Percentiles rank a stretch among this genome's conserved stretches.
Conservation (phyloP, 192 early-diverging fungal species). For the Helicostylum pulchrum region DNA sequence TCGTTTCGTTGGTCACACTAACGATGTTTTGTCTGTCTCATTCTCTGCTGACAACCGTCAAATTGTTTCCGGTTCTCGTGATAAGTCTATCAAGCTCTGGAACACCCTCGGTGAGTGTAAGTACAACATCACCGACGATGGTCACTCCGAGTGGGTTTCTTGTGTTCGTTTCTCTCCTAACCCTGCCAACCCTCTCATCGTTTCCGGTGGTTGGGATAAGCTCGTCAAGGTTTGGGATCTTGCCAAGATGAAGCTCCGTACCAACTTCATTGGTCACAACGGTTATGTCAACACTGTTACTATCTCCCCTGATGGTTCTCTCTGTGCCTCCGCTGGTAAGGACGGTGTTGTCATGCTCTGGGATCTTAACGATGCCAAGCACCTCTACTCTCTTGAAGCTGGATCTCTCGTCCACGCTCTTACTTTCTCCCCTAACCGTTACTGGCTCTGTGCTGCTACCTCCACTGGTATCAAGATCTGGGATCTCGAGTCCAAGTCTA, state of each 20-base stretch:
- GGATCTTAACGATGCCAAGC: slow-evolving; percentile 99
- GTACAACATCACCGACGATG: slow-evolving; percentile 95
- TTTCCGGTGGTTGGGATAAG: slow-evolving; percentile 99
- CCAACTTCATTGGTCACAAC: slow-evolving; percentile 98
- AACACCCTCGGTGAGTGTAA: slow-evolving; percentile 99
- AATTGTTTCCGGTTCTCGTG: slow-evolving; percentile 97
- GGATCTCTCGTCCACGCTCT: slow-evolving; percentile 95
- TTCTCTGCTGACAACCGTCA: slow-evolving; percentile 99
- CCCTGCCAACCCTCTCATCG: slow-evolving; percentile 95
- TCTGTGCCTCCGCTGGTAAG: slow-evolving; percentile 99
- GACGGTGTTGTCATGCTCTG: slow-evolving; percentile 99
- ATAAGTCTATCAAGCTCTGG: slow-evolving; percentile 99
- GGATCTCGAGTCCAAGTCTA: slow-evolving; percentile 97
- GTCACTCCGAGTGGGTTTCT: slow-evolving; percentile 98
- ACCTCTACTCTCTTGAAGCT: slow-evolving; percentile 98
- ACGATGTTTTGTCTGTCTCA: slow-evolving; percentile 97
- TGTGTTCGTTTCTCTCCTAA: slow-evolving; percentile 99
- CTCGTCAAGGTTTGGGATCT: slow-evolving; percentile 99
- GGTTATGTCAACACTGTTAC: slow-evolving; percentile 98
- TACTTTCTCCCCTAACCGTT: slow-evolving; percentile 98
- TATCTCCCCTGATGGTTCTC: slow-evolving; percentile 98
- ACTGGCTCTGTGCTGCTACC: slow-evolving; percentile 99
- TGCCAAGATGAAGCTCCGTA: slow-evolving; percentile 96
- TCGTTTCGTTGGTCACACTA: slow-evolving; percentile 95
- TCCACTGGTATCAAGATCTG: slow-evolving; percentile 96